phyloP scores from a whole-genome alignment of 2,329 filamentous ascomycete species.

The Magnaporthiopsis rhizophila region DNA sequence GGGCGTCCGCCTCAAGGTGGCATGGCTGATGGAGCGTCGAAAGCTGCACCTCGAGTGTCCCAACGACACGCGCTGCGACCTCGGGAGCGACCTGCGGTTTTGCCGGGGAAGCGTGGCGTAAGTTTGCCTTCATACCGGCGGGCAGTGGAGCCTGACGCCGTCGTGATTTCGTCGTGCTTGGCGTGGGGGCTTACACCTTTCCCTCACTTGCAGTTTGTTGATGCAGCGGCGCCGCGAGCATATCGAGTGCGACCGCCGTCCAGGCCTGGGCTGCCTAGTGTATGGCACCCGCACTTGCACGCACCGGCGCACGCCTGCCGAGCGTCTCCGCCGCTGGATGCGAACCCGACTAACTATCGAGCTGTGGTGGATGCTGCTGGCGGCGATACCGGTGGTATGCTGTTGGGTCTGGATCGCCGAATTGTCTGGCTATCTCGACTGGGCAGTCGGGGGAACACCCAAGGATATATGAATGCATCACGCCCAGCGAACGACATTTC shows the following conservation, averaged over 20 bases:
- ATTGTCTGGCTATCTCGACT: constrained; percentile 6
- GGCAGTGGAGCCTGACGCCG: background rate
- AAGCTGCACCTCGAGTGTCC: constrained; percentile 58
- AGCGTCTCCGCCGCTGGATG: constrained; percentile 37
- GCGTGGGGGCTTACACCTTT: background rate
- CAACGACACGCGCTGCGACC: constrained; percentile 46
- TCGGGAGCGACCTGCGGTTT: constrained; percentile 52
- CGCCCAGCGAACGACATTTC: background rate
- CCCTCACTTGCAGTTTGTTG: constrained; percentile 33
- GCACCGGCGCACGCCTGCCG: constrained; percentile 35
- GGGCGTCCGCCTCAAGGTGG: constrained; percentile 56
- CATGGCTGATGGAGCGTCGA: constrained; percentile 60
- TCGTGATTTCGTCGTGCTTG: too few species aligned
- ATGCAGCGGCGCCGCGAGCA: constrained; percentile 54
- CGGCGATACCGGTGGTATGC: constrained; percentile 29
- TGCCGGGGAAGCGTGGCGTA: constrained; percentile 52
- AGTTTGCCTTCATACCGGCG: constrained; percentile 14
- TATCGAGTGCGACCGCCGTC: constrained; percentile 50
- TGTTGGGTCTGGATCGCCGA: constrained; percentile 29
- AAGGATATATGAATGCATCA: background rate
- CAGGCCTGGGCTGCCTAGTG: constrained; percentile 48
- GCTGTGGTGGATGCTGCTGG: constrained; percentile 40
- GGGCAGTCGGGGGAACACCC: background rate
- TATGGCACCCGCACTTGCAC: constrained; percentile 40
- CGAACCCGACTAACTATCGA: constrained; percentile 36